These are phyloP conservation scores for Cercophora sp. DNA, from an alignment of 495 filamentous ascomycete genomes.

Conservation along the genomic window DNA sequence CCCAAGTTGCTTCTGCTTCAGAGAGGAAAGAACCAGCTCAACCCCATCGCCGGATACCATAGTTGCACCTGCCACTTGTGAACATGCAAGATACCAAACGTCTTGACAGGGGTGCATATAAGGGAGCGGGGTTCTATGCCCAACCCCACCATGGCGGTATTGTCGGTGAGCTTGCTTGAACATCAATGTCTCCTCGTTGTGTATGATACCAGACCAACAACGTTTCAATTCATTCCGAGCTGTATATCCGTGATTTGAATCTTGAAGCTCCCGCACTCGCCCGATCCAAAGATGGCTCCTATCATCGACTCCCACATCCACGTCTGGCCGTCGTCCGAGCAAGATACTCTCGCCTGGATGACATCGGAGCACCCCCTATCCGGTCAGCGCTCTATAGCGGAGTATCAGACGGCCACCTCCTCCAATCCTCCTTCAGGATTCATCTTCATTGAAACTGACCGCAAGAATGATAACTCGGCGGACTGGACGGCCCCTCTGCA, in stretches of 20 bases:
- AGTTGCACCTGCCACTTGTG: too few species aligned
- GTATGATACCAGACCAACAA: too few species aligned
- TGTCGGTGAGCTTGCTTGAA: too few species aligned
- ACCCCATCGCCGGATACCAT: too few species aligned
- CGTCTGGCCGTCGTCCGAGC: constrained; percentile 66
- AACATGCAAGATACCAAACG: too few species aligned
- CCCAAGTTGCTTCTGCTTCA: too few species aligned
- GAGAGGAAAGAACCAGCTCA: too few species aligned
- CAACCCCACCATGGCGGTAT: too few species aligned
- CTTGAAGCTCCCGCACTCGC: too few species aligned
- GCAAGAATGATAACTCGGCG: constrained; percentile 53
- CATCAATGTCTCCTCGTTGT: too few species aligned
- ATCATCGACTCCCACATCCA: constrained; percentile 83
- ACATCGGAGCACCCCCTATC: constrained; percentile 54
- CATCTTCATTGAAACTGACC: constrained; percentile 79
- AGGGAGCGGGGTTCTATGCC: too few species aligned
- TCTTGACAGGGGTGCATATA: too few species aligned
- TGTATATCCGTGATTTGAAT: not conserved
- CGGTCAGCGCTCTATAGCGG: constrained; percentile 56
- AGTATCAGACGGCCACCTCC: constrained; percentile 47
- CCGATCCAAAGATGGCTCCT: constrained; percentile 5
- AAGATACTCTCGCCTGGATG: constrained; percentile 60
- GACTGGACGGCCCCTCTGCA: constrained; percentile 55
- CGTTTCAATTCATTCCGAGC: not conserved
- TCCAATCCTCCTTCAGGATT: constrained; percentile 58